Base-by-base conservation (phyloP, 495 filamentous ascomycete species). In the Penicillium macrosclerotiorum region DNA sequence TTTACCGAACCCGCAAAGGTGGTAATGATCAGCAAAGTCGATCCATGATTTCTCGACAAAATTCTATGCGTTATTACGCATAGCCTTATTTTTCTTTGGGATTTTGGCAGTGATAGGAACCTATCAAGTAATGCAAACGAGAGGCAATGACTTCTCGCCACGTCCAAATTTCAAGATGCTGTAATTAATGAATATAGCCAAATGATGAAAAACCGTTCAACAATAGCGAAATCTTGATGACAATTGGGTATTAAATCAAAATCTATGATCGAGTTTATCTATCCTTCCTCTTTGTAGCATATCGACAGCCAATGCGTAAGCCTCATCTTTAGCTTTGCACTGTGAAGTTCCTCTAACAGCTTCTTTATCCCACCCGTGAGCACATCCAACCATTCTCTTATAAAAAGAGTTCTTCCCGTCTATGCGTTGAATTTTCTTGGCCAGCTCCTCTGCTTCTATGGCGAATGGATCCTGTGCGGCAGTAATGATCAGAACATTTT, bases 391-490 rank as follows among this genome's bases (percentile, higher is more conserved):
- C 69, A 75, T 71, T 27, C 67, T 47, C 39, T 54, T 46, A 34
- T 51, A 52, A 8, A 69, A 52, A 25, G 72, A 63, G 40, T 62
- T 42, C 25, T 67, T 65, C 7, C 59, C 61, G 17, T 58, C 52
- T 11, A 48, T 47, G n/a, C 54, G 35, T 14, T 37, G 49, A 19
- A 72, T 58, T 35, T 55, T 65, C 16, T 58, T 46, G 2, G 65
- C 70, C 25, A 76, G 49, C 23, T 81, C 56, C 38, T 73, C 69
- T 11, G 63, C 68, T 45, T 76, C 73, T 3, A 47, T 47, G 20
- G 66, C 69, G 32, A 71, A 65, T n/a, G 41, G 45, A 43, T 73
- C 71, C 11, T 65, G 59, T 11, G 62, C 61, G 8, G 64, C 69
- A 22, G 70, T 74, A 33, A 78, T 52, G 5, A 76, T 59, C 27